Evolutionary conservation across 768 basidiomycete genomes (phyloP), one percentile per base, ranked within the genome.

Genomic region (Sistotremastrum suecicum): DNA sequence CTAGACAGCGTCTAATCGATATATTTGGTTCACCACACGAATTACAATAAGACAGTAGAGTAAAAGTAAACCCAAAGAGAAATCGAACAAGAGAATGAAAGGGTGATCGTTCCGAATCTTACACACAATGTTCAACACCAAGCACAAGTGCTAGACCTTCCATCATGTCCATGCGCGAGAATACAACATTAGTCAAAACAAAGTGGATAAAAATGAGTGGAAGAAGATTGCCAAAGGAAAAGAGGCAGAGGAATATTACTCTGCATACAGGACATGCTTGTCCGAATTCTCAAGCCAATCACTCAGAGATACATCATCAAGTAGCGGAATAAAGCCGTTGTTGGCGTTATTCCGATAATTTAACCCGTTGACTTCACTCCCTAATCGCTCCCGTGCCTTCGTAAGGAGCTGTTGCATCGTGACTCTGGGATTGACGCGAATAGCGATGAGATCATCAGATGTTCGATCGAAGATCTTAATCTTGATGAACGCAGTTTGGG

Each of bases 381-480:
- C 91, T 5, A 98, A 67, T 44, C 95, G 76, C 34, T 83, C 74
- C 55, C 88, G 79, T 34, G 97, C 86, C 66, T 98, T 99, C 43
- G 79, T 85, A 71, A 95, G 80, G 50, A 99, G 69, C 56, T 94
- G 89, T 7, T 63, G 67, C 56, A 86, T 83, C 5, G 84, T 78
- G 37, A 98, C 91, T 43, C 74, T 76, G 28, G 95, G 95, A 58
- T 94, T 91, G 31, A 98, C 94, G 9, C 95, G 80, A 46, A 98
- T 95, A 3, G 95, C 95, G 51, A 98, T 90, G 45, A 98, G 67
- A 61, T 99, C 95, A 58, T 98, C 92, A 29, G 89, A 82, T 46
- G 82, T 71, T 36, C 86, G 77, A 64, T 95, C 87, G 60, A 95
- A 95, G 39, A 99, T 89, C 66, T 99, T 99, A 66, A 99, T 95